phyloP scores from a whole-genome alignment of 31 red algal genomes.

The Odonthalia washingtoniensis region DNA sequence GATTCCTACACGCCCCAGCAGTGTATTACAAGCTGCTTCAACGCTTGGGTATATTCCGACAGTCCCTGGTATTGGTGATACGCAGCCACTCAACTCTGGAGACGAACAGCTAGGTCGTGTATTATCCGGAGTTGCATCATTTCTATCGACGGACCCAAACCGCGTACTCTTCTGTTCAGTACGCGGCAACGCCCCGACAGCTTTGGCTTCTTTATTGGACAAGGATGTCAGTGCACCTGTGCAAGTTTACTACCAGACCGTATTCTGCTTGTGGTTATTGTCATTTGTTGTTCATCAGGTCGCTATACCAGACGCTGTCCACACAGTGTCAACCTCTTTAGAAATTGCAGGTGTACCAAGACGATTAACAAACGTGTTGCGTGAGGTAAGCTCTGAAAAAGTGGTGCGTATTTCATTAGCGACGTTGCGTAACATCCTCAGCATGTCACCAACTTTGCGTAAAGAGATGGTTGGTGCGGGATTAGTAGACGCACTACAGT shows the following conservation, averaged over 20 bases:
- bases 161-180: conserved; percentile 54
- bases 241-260: conserved; percentile 78
- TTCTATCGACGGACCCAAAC: conserved; percentile 59
- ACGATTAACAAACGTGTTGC: conserved; percentile 66
- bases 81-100: conserved; percentile 15
- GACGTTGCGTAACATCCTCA: conserved; percentile 75
- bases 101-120: conserved; percentile 78
- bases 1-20: not conserved
- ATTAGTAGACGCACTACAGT: conserved; percentile 67
- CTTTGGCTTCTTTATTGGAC: conserved; percentile 52
- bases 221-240: conserved; percentile 63
- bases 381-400: conserved; percentile 81
- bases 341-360: conserved; percentile 78
- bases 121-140: conserved; percentile 43
- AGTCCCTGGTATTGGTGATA: conserved; percentile 48
- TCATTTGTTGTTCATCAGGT: conserved; percentile 65
- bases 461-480: conserved; percentile 96
- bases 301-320: conserved; percentile 22
- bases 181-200: conserved; percentile 10
- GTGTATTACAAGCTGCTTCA: conserved; percentile 6
- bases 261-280: conserved; percentile 90
- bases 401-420: conserved; percentile 87
- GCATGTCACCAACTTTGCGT: conserved; percentile 62
- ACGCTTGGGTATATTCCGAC: conserved; percentile 64
- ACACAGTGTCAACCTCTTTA: conserved; percentile 63